A percentile compares a stretch with the other conserved stretches of the same genome.
Conservation (phyloP, 371 early-diverging fungal species). For the Mucor irregularis region DNA sequence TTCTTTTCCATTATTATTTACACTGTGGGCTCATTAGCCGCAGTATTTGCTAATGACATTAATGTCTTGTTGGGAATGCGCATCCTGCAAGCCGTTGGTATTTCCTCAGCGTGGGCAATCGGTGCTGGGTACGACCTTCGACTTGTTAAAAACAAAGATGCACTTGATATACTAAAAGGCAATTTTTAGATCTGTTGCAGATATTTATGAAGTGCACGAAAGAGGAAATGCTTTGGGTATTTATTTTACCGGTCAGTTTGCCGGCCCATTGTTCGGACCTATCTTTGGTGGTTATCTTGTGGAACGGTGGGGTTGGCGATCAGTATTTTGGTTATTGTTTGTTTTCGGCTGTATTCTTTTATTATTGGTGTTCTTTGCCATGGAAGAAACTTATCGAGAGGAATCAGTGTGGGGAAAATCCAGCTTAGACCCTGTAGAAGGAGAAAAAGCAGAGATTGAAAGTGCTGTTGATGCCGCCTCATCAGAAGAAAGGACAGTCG, state of each 20-base stretch:
- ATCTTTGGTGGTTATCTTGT: constrained; percentile 47
- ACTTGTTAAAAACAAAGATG: neutral
- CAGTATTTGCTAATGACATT: constrained; percentile 62
- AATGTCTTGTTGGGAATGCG: constrained; percentile 66
- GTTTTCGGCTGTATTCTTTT: constrained; percentile 32
- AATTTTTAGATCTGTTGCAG: constrained; percentile 66
- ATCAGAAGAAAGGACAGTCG: constrained; percentile 18
- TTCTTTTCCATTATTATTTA: constrained; percentile 63
- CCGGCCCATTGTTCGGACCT: constrained; percentile 44
- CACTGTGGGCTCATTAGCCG: constrained; percentile 66
- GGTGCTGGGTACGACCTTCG: constrained; percentile 64
- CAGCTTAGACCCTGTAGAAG: neutral
- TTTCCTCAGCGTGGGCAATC: constrained; percentile 75
- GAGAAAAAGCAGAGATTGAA: neutral
- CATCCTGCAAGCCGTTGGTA: constrained; percentile 71
- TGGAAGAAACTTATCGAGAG: constrained; percentile 75
- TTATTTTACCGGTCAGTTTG: constrained; percentile 56
- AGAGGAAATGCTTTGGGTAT: constrained; percentile 50
- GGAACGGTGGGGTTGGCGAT: constrained; percentile 47
- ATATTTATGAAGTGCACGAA: constrained; percentile 47
- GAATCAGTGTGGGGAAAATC: constrained; percentile 36
- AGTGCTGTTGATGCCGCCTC: no score
- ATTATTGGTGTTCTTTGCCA: constrained; percentile 38
- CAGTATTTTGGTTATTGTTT: constrained; percentile 41
- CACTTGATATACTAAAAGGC: no score